Conservation (phyloP, 2,329 filamentous ascomycete genomes). For the Chlorencoelia australis region DNA sequence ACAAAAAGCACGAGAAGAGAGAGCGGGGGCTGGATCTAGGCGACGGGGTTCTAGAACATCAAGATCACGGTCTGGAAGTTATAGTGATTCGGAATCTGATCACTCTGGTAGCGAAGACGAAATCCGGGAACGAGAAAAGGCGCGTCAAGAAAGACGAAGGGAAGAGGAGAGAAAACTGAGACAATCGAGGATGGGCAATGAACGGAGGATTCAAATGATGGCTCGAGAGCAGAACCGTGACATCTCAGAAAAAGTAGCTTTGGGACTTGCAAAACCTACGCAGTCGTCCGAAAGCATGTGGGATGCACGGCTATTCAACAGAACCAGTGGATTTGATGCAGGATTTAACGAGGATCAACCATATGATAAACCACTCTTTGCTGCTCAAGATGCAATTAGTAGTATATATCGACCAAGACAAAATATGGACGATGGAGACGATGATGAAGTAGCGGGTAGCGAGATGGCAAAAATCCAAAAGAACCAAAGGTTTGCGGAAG, state of each 20-base stretch:
- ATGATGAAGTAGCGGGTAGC: constrained; percentile 68
- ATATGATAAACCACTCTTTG: constrained; percentile 95
- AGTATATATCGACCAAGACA: constrained; percentile 83
- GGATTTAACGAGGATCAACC: constrained; percentile 97
- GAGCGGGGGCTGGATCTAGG: constrained; percentile 42
- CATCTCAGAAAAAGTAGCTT: constrained; percentile 91
- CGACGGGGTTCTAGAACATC: constrained; percentile 29
- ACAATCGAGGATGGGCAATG: constrained; percentile 90
- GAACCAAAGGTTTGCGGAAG: constrained; percentile 69
- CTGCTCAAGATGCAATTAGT: constrained; percentile 87
- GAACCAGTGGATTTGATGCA: constrained; percentile 78
- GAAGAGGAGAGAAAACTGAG: constrained; percentile 85
- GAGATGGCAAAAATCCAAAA: constrained; percentile 86
- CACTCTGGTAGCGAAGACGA: constrained; percentile 42
- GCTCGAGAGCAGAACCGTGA: constrained; percentile 93
- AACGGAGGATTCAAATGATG: constrained; percentile 84
- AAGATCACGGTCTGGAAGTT: constrained; percentile 37
- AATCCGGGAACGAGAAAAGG: constrained; percentile 64
- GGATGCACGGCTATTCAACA: constrained; percentile 91
- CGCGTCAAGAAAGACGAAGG: constrained; percentile 64
- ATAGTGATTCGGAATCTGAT: constrained; percentile 41
- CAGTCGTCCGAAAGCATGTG: constrained; percentile 92
- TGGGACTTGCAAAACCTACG: constrained; percentile 90
- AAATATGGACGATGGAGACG: constrained; percentile 64
- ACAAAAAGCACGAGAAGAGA: constrained; percentile 83